A percentile compares a stretch with the other conserved stretches of the same genome.
Evolutionary conservation across 2,329 filamentous ascomycete genomes (phyloP).

Genomic region (Dactylellina leptospora): DNA sequence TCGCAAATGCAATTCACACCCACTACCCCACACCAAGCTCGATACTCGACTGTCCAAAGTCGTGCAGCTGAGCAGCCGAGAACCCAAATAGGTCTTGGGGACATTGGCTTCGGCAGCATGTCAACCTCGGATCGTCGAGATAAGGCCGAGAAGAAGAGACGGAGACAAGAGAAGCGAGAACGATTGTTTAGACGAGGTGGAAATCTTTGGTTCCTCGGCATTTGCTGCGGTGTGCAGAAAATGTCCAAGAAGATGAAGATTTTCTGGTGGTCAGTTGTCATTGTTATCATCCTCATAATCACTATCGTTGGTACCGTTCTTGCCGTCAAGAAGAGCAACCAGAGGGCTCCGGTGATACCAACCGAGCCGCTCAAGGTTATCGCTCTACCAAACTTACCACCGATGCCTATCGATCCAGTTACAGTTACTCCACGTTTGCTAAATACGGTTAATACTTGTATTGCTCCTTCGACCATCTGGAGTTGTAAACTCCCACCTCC

Average conservation of each 20-base stretch:
- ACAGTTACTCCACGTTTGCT: constrained; percentile 39
- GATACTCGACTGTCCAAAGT: constrained; percentile 1
- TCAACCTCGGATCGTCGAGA: constrained; percentile 19
- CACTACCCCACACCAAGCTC: constrained; percentile 33
- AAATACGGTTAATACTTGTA: constrained; percentile 40
- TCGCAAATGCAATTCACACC: constrained; percentile 46
- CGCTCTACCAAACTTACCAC: constrained; percentile 23
- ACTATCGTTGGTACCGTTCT: constrained; percentile 13
- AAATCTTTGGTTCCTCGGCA: constrained; percentile 29
- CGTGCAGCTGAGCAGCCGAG: neutral
- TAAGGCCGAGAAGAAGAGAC: constrained; percentile 40
- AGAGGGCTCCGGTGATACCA: constrained; percentile 10
- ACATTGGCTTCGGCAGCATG: constrained; percentile 36
- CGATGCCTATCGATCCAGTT: constrained; percentile 33
- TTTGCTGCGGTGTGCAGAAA: constrained; percentile 45
- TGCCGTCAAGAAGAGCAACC: constrained; percentile 44
- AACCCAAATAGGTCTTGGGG: constrained; percentile 15
- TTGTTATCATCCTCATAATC: constrained; percentile 25
- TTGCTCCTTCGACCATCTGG: constrained; percentile 45
- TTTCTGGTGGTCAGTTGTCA: constrained; percentile 44
- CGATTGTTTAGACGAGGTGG: constrained; percentile 37
- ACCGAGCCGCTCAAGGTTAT: constrained; percentile 20
- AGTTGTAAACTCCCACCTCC: constrained; percentile 49
- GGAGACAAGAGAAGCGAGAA: constrained; percentile 44
- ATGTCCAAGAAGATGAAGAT: constrained; percentile 42